Evolutionary conservation across 192 early-diverging fungal species (phyloP).

Genomic region (Coemansia sp.): DNA sequence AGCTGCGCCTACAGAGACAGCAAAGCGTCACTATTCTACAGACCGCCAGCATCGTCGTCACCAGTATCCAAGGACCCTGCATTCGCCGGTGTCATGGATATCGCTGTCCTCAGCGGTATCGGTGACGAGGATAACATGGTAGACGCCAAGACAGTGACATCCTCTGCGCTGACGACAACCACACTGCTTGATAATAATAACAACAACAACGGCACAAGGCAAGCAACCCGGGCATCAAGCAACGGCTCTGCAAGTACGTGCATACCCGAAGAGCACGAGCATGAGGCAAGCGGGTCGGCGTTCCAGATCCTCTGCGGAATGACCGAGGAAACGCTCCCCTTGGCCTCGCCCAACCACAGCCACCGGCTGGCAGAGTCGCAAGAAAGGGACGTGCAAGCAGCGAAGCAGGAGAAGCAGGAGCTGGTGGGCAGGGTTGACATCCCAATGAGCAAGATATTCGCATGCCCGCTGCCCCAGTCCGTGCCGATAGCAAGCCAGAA

Average conservation of each 20-base stretch:
- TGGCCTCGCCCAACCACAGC: not conserved
- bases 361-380: not conserved
- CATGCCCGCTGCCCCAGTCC: not conserved
- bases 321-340: not conserved
- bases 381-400: not conserved
- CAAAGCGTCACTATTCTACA: not conserved
- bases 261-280: not conserved
- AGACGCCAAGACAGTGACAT: not conserved
- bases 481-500: not conserved
- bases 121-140: not conserved
- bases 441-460: constrained; percentile 31
- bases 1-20: not conserved
- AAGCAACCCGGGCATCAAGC: constrained; percentile 2
- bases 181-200: not conserved
- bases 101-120: constrained; percentile 2
- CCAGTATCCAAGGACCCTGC: not conserved
- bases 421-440: constrained; percentile 7
- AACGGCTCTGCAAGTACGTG: not conserved
- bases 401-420: not conserved
- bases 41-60: not conserved
- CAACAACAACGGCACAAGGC: not conserved
- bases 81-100: not conserved
- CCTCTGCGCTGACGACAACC: not conserved
- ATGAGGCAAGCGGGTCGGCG: not conserved
- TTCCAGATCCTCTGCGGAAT: constrained; percentile 3